Percentiles rank a stretch among this genome's conserved stretches.
phyloP scores from a whole-genome alignment of 352 stramenopile species.

The Phytophthora tentaculata region DNA sequence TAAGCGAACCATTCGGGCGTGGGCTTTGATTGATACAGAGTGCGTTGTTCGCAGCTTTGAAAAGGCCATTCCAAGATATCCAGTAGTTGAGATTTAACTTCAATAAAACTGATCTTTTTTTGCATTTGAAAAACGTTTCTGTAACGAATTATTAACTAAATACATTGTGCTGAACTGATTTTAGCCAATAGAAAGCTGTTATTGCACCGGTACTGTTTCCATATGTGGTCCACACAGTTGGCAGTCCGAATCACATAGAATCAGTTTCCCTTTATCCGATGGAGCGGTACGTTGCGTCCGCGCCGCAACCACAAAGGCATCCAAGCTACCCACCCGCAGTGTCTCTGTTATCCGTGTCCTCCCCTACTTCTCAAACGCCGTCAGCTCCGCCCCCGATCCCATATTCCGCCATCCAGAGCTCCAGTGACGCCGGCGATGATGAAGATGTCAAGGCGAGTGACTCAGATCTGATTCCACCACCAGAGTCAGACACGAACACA shows the following conservation, averaged over 20 bases:
- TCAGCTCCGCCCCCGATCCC: constrained; percentile 20
- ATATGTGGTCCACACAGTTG: neutral
- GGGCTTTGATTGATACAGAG: too few species aligned
- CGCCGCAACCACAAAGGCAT: constrained; percentile 4
- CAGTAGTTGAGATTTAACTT: too few species aligned
- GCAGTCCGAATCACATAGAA: neutral
- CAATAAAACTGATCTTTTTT: too few species aligned
- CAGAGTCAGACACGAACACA: constrained; percentile 12
- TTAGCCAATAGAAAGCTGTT: too few species aligned
- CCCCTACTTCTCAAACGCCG: constrained; percentile 1
- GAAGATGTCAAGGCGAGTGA: constrained; percentile 1
- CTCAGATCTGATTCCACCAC: constrained; percentile 19
- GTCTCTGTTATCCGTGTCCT: constrained; percentile 20
- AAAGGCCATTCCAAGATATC: too few species aligned
- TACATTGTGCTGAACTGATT: too few species aligned
- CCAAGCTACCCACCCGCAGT: constrained; percentile 10
- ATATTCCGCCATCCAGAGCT: constrained; percentile 33
- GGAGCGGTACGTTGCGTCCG: constrained; percentile 27
- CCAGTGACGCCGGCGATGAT: constrained; percentile 6
- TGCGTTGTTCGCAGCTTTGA: too few species aligned
- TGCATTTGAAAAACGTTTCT: too few species aligned
- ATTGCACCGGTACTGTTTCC: too few species aligned
- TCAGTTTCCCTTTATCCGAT: constrained; percentile 11
- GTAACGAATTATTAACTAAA: too few species aligned
- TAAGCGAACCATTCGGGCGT: too few species aligned